These are phyloP conservation scores for Akanthomyces lecanii DNA, from an alignment of 2,329 filamentous ascomycete species.

Conservation along the genomic window DNA sequence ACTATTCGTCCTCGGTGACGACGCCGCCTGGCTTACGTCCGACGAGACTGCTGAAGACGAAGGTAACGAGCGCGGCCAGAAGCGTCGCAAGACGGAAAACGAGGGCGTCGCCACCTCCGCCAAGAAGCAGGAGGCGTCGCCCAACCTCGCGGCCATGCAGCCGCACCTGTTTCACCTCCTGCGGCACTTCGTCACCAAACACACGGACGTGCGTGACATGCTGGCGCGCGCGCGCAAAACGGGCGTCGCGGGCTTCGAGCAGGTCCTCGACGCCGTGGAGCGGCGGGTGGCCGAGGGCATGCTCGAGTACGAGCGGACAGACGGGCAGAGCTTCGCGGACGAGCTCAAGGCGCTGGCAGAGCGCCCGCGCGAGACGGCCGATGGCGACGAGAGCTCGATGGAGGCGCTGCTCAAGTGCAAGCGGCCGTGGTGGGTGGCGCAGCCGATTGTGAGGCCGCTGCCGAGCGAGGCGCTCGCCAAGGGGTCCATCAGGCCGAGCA, in stretches of 20 bases:
- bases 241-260: conserved; percentile 73
- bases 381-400: conserved; percentile 51
- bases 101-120: conserved; percentile 21
- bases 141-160: conserved; percentile 77
- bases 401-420: conserved; percentile 69
- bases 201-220: conserved; percentile 82
- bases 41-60: conserved; percentile 27
- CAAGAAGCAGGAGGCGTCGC: conserved; percentile 35
- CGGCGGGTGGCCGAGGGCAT: conserved; percentile 67
- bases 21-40: conserved; percentile 42
- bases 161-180: conserved; percentile 91
- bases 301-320: conserved; percentile 57
- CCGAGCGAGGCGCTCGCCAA: conserved; percentile 84
- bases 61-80: conserved; percentile 46
- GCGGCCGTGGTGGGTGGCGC: conserved; percentile 84
- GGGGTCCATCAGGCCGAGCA: conserved; percentile 69
- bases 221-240: conserved; percentile 65
- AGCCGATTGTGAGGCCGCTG: conserved; percentile 80
- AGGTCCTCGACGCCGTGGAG: conserved; percentile 72
- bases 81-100: conserved; percentile 45
- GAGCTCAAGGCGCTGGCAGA: conserved; percentile 27
- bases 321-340: conserved; percentile 46
- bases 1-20: conserved; percentile 65
- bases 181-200: conserved; percentile 70
- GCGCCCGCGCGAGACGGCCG: conserved; percentile 36